Percentiles rank a stretch among this genome's conserved stretches.
These are phyloP conservation scores for Trichosporon sp. DNA, from an alignment of 1,284 basidiomycete species.

Conservation along the genomic window DNA sequence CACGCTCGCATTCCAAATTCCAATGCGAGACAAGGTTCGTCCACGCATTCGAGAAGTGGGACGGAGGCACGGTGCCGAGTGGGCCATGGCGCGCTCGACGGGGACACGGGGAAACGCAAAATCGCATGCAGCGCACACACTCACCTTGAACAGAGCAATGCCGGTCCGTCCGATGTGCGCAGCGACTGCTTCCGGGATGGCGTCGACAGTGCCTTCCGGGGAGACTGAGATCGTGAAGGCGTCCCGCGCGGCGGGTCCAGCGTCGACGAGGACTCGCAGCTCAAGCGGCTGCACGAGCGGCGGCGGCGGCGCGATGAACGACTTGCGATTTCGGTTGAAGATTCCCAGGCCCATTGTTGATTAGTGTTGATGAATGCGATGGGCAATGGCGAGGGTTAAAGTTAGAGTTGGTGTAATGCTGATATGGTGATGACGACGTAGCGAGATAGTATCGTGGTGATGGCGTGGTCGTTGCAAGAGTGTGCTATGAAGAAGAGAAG, in stretches of 20 bases:
- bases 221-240: constrained; percentile 34
- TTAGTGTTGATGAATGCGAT: neutral
- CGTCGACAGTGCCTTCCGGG: constrained; percentile 27
- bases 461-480: neutral
- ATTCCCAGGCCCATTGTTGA: constrained; percentile 16
- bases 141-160: constrained; percentile 44
- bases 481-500: neutral
- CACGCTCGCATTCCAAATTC: neutral
- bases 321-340: constrained; percentile 16
- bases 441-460: neutral
- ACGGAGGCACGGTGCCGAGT: neutral
- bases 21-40: no score
- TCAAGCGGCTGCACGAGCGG: neutral
- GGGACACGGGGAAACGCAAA: neutral
- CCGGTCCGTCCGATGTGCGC: constrained; percentile 25
- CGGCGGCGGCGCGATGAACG: neutral
- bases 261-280: constrained; percentile 22
- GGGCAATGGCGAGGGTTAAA: neutral
- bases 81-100: neutral
- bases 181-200: constrained; percentile 29
- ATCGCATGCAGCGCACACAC: constrained; percentile 7
- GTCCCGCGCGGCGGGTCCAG: constrained; percentile 18
- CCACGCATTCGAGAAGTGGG: neutral
- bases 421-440: neutral
- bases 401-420: neutral